Evolutionary conservation across 2,329 filamentous ascomycete species (phyloP).

Genomic region (Tolypocladium capitatum): DNA sequence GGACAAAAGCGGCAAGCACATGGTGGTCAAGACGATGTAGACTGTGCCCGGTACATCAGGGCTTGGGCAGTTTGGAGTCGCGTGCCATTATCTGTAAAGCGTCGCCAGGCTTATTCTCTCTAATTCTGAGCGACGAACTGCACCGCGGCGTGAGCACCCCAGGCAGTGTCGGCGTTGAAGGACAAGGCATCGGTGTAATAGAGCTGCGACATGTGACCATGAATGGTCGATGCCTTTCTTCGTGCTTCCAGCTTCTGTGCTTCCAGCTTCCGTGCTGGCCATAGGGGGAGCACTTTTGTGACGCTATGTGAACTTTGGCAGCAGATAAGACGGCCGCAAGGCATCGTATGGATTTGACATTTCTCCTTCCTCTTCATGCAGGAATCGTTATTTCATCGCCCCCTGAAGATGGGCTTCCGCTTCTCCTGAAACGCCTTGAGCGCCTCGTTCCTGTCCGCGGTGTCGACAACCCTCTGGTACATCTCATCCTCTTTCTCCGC

Average conservation of each 20-base stretch:
- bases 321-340: not conserved
- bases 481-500: slow-evolving; percentile 76
- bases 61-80: not conserved
- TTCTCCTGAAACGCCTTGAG: slow-evolving; percentile 65
- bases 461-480: slow-evolving; percentile 72
- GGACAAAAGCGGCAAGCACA: not conserved
- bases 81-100: not conserved
- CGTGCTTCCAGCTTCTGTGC: not conserved
- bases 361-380: not conserved
- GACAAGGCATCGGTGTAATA: not conserved
- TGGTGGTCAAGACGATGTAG: not conserved
- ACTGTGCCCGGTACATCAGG: not conserved
- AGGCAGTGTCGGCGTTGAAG: not conserved
- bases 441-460: slow-evolving; percentile 80
- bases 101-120: not conserved
- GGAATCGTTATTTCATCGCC: slow-evolving; percentile 23
- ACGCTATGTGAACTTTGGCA: not conserved
- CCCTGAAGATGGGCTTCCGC: slow-evolving; percentile 45
- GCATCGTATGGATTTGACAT: not conserved
- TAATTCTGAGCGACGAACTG: not conserved
- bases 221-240: not conserved
- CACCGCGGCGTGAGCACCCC: not conserved
- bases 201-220: not conserved
- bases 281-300: not conserved
- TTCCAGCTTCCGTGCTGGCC: not conserved